Conservation (phyloP, 495 filamentous ascomycete genomes). For the Aspergillus affinis region DNA sequence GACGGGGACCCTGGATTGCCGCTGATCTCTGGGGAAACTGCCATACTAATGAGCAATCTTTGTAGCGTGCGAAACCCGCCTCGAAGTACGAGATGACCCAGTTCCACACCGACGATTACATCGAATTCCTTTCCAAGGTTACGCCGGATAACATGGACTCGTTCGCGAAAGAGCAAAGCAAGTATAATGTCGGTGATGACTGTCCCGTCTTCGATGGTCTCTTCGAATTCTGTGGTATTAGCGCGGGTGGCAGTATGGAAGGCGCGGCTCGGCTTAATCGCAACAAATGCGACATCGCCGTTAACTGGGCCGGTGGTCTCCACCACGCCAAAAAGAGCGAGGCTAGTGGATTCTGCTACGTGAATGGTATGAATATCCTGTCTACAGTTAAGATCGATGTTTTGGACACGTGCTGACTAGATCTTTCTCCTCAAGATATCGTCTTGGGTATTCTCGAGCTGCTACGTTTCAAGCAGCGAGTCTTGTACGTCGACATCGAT, state of each 20-base stretch:
- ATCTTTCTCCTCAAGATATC: conserved; percentile 64
- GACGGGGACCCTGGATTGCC: neutral
- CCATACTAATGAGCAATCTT: conserved; percentile 26
- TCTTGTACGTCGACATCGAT: conserved; percentile 97
- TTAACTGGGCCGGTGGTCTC: conserved; percentile 96
- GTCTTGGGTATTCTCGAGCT: conserved; percentile 95
- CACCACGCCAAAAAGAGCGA: conserved; percentile 98
- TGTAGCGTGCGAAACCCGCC: conserved; percentile 91
- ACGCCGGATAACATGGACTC: conserved; percentile 98
- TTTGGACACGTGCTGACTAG: conserved; percentile 6
- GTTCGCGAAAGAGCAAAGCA: conserved; percentile 87
- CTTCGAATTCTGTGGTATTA: conserved; percentile 98
- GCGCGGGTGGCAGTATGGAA: conserved; percentile 96
- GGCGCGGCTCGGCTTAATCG: conserved; percentile 89
- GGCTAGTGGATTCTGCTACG: conserved; percentile 96
- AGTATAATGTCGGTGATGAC: conserved; percentile 97
- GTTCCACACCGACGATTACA: conserved; percentile 99
- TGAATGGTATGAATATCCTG: conserved; percentile 68
- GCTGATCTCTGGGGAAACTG: neutral
- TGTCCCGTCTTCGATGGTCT: conserved; percentile 97
- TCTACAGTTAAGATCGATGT: neutral
- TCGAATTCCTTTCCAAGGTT: conserved; percentile 94
- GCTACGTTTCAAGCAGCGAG: conserved; percentile 88
- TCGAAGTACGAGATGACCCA: conserved; percentile 98
- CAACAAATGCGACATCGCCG: conserved; percentile 92